Evolutionary conservation across 306 rosid species (phyloP).

Genomic region (Vigna trinervia): DNA sequence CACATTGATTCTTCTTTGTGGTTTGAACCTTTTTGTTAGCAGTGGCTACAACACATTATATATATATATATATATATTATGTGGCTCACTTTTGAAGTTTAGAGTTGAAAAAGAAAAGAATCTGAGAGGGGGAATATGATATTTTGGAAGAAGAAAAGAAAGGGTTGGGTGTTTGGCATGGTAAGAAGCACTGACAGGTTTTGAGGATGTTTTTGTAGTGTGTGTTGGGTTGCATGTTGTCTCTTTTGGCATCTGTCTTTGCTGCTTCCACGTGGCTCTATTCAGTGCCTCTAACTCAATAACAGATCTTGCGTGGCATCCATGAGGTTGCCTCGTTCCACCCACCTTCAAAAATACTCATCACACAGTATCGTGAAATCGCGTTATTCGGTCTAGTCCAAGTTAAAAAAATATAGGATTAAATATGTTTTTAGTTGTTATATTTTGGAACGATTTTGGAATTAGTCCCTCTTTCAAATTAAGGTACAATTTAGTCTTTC

Average conservation of each 20-base stretch:
- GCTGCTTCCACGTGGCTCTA: constrained; percentile 36
- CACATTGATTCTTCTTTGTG: constrained; percentile 57
- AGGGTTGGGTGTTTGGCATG: constrained; percentile 38
- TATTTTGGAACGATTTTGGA: too few species aligned
- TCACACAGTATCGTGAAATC: too few species aligned
- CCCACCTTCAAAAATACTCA: too few species aligned
- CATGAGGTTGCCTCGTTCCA: not conserved
- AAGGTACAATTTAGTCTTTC: too few species aligned
- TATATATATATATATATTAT: not conserved
- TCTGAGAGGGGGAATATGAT: constrained; percentile 3
- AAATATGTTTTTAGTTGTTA: too few species aligned
- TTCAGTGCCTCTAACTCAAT: not conserved
- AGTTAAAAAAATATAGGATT: too few species aligned
- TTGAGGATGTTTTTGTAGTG: not conserved
- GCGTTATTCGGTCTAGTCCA: too few species aligned
- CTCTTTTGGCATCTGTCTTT: constrained; percentile 27
- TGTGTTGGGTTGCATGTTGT: not conserved
- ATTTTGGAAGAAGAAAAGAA: constrained; percentile 48
- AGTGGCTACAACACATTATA: not conserved
- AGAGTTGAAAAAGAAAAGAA: constrained; percentile 57
- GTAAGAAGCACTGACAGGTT: constrained; percentile 2
- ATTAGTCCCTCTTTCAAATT: too few species aligned
- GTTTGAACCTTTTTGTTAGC: constrained; percentile 12
- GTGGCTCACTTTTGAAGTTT: constrained; percentile 38
- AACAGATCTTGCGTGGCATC: constrained; percentile 18